Evolutionary conservation across 345 rosid species (phyloP), one percentile per base, ranked within the genome.

Genomic region (Capsella bursapastoris): DNA sequence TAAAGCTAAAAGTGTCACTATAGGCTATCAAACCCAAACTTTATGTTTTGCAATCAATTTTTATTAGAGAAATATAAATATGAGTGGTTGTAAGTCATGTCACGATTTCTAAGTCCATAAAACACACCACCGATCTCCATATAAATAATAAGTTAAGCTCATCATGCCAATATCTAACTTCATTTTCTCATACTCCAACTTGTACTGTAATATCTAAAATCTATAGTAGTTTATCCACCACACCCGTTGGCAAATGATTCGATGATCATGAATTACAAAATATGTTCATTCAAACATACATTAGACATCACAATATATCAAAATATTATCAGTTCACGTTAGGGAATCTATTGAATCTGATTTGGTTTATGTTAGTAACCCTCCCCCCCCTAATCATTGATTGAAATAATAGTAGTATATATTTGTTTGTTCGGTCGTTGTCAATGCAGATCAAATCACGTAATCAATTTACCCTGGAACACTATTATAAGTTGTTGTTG

Each of bases 21-120:
- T 44, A 22, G 25, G 64, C 51, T 28, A 68, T 34, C 50, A 68
- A 22, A 53, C 29, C 64, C 49, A 60, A 60, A 52, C 57, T 59
- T 75, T 38, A 50, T 75, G 78, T 45, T 56, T 25, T 32, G 37
- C 53, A 18, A 58, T 74, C 52, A 74, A 38, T 58, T 47, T 43
- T 25, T 22, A 22, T 18, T 63, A 6, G 14, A n/a, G 43, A 49
- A 22, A 0, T 60, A 61, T 61, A 55, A 60, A 55, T 68, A 0
- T 69, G 43, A 45, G 79, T 76, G 34, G 79, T 69, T 61, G 55
- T 1, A 44, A 61, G 70, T 44, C 74, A 68, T 53, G 57, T 53
- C 70, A 75, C 70, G 62, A 59, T 41, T 58, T 31, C 25, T 22
- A 60, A 68, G 41, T 60, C 79, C 38, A 45, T 51, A 22, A 22